phyloP scores from a whole-genome alignment of 78 protist genomes.

The Guillardia theta region DNA sequence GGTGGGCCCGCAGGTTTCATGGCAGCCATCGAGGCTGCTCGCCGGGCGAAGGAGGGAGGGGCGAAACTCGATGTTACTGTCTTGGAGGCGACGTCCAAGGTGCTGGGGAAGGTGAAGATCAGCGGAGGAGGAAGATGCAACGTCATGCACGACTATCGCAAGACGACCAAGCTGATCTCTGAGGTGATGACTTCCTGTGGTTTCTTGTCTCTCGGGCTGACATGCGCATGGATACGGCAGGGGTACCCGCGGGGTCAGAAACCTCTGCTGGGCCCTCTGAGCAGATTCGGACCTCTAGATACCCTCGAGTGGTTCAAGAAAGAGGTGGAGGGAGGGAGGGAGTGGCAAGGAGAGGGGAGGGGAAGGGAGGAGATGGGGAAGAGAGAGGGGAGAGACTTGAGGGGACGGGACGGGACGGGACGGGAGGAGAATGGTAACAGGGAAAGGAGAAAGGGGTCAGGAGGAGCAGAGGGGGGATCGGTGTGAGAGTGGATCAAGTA shows the following conservation, averaged over 20 bases:
- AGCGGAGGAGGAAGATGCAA: constrained; percentile 27
- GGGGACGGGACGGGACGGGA: no score
- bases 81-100: not conserved
- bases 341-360: no score
- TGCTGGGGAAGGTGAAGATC: not conserved
- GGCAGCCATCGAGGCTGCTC: constrained; percentile 24
- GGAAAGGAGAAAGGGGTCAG: no score
- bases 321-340: no score
- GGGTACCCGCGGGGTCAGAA: not conserved
- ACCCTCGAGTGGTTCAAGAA: not conserved
- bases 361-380: no score
- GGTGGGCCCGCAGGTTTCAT: constrained; percentile 24
- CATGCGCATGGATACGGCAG: not conserved
- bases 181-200: not conserved
- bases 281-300: not conserved
- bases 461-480: no score
- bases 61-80: not conserved
- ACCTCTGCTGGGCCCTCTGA: not conserved
- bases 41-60: not conserved
- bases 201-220: not conserved
- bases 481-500: no score
- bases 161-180: not conserved
- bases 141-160: not conserved
- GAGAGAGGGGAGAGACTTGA: no score
- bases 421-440: no score